Evolutionary conservation across 176 grass and related monocot genomes (phyloP).

Genomic region (Carex kokanica): DNA sequence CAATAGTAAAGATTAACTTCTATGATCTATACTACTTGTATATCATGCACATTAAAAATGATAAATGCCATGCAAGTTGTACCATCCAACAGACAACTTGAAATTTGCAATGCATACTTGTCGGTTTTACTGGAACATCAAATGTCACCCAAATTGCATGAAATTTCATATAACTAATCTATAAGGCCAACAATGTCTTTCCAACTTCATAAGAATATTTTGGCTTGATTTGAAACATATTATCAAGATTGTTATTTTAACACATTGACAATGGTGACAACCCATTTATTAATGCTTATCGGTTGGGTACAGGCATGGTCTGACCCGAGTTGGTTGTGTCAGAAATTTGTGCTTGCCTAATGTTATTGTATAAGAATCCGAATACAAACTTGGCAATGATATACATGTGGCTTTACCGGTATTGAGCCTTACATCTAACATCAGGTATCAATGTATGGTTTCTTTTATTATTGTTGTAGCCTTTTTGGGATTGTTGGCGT

Average conservation of each 20-base stretch:
- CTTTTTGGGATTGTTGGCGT: constrained; percentile 88
- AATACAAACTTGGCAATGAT: neutral
- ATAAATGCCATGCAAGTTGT: neutral
- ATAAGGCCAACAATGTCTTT: neutral
- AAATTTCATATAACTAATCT: neutral
- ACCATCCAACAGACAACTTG: too few relatives aligned
- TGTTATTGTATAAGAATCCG: neutral
- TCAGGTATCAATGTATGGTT: neutral
- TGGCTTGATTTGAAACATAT: neutral
- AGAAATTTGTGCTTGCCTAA: neutral
- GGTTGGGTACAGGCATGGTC: neutral
- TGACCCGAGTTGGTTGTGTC: neutral
- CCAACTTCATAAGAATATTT: neutral
- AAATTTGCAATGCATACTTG: too few relatives aligned
- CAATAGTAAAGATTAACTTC: neutral
- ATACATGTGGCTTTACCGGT: neutral
- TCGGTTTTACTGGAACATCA: neutral
- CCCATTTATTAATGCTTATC: neutral
- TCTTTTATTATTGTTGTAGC: constrained; percentile 31
- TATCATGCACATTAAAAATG: neutral
- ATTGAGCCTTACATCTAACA: neutral
- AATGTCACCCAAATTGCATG: neutral
- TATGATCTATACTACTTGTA: neutral
- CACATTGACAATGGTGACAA: neutral
- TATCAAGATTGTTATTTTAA: neutral